Percentiles rank a stretch among this genome's conserved stretches.
These are phyloP conservation scores for Erythrobasidium yunnanense DNA, from an alignment of 768 basidiomycete genomes.

Conservation along the genomic window DNA sequence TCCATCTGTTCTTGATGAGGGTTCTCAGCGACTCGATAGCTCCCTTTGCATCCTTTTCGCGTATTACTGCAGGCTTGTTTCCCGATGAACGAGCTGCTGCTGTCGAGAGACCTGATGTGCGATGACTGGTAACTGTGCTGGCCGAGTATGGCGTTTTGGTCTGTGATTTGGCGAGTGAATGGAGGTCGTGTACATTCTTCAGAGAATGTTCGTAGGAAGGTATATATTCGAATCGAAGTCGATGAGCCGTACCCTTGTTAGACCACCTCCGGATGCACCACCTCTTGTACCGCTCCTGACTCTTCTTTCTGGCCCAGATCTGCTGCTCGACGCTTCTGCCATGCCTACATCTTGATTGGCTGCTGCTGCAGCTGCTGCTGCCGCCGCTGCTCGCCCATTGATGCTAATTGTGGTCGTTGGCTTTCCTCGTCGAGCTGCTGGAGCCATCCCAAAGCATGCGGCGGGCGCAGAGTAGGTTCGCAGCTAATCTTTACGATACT, in stretches of 20 bases:
- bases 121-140: no score
- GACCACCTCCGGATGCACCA: no score
- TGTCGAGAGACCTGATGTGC: background rate
- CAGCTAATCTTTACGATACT: no score
- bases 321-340: background rate
- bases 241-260: no score
- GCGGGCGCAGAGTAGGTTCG: no score
- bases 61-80: conserved; percentile 15
- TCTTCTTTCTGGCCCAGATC: background rate
- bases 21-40: conserved; percentile 60
- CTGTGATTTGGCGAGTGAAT: no score
- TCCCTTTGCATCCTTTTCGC: conserved; percentile 9
- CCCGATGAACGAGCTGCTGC: no score
- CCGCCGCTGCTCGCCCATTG: background rate
- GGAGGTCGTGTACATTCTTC: no score
- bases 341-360: background rate
- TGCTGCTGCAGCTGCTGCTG: background rate
- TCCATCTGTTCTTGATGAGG: conserved; percentile 62
- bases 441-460: background rate
- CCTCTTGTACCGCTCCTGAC: background rate
- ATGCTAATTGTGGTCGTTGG: background rate
- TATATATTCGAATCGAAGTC: no score
- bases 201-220: no score
- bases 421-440: background rate
- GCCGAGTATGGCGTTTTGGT: no score